Conservation (phyloP, 1,139 yeast genomes). For the Kodamaea ohmeri region DNA sequence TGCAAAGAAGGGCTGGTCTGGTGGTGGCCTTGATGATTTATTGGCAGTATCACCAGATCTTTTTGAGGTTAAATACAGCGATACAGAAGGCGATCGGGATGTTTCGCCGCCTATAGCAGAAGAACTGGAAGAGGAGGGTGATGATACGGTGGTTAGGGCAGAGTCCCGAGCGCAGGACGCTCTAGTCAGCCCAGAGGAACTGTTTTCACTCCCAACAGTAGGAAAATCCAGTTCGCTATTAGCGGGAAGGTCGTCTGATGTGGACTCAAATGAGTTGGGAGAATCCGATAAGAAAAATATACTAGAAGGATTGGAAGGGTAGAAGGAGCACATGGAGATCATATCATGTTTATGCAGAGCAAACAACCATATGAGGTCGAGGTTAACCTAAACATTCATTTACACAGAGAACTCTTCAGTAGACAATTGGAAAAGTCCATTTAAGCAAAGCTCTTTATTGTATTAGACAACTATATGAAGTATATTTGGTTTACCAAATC, state of each 20-base stretch:
- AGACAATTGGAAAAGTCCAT: too few species aligned
- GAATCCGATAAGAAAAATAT: conserved; percentile 14
- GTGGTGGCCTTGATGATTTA: conserved; percentile 76
- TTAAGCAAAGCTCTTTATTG: too few species aligned
- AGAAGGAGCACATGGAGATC: too few species aligned
- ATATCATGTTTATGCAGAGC: not conserved
- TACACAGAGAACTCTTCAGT: too few species aligned
- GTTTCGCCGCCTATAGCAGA: not conserved
- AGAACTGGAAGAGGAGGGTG: conserved; percentile 1
- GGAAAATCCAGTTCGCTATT: conserved; percentile 19
- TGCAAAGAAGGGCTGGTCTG: conserved; percentile 83
- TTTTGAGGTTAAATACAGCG: conserved; percentile 28
- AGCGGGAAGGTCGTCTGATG: conserved; percentile 11
- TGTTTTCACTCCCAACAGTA: conserved; percentile 33
- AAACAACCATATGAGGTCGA: not conserved
- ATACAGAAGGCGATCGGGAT: conserved; percentile 11
- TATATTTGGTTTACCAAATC: too few species aligned
- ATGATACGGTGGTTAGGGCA: conserved; percentile 4
- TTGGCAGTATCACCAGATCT: conserved; percentile 55
- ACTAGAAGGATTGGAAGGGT: conserved; percentile 4
- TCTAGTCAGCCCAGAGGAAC: conserved; percentile 21
- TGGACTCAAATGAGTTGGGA: conserved; percentile 15
- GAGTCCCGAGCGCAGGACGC: conserved; percentile 7
- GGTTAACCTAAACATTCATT: too few species aligned
- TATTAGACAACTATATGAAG: too few species aligned